Conservation (phyloP, 2,329 filamentous ascomycete genomes). For the Neospermospora avenae region DNA sequence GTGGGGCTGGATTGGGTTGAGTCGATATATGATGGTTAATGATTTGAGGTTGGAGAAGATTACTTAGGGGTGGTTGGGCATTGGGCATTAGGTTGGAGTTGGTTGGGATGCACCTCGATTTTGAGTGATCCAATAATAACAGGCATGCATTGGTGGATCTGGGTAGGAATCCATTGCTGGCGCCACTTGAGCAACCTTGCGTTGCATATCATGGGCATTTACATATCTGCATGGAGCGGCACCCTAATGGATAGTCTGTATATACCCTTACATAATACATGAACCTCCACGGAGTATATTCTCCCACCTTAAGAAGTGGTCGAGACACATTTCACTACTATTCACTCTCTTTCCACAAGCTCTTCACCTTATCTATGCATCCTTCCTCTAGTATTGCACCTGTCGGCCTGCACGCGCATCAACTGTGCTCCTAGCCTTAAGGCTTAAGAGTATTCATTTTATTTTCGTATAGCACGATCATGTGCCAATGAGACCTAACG, state of each 20-base stretch:
- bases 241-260: constrained; percentile 11
- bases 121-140: too few relatives aligned
- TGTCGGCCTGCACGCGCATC: too few relatives aligned
- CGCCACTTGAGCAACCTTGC: neutral
- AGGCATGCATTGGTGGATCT: neutral
- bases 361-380: neutral
- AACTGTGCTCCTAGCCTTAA: too few relatives aligned
- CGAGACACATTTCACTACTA: neutral
- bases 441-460: too few relatives aligned
- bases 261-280: constrained; percentile 17
- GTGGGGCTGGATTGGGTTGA: constrained; percentile 89
- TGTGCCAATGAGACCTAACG: too few relatives aligned
- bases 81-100: neutral
- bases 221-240: constrained; percentile 1
- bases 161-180: neutral
- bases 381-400: too few relatives aligned
- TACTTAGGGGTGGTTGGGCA: neutral
- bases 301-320: constrained; percentile 19
- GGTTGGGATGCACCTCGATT: neutral
- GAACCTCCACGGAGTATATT: constrained; percentile 3
- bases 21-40: constrained; percentile 94
- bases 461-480: too few relatives aligned
- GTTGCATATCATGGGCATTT: neutral
- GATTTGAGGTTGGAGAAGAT: constrained; percentile 66
- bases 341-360: constrained; percentile 2